Evolutionary conservation across 495 filamentous ascomycete genomes (phyloP), one percentile per base, ranked within the genome.

Genomic region (Neurospora sp.): DNA sequence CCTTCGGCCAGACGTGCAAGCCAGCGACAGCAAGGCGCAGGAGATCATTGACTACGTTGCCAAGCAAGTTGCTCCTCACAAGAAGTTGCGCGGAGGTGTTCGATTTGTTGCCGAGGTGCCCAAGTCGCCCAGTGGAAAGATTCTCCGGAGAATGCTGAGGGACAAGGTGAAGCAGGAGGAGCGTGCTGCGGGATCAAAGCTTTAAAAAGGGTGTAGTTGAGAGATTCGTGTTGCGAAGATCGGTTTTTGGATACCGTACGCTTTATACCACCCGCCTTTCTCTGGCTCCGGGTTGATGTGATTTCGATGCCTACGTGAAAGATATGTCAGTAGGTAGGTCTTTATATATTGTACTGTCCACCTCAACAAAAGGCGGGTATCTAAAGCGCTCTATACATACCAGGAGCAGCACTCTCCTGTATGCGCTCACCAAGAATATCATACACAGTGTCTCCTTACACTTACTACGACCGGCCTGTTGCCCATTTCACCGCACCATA

Each of bases 111-210:
- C 97, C 73, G 84, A 87, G 74, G 88, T 98, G 9, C 95, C 95
- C 38, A 97, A 96, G 87, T 95, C 90, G 73, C 87, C 87, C 1
- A 90, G 89, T 78, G 95, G 95, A 1, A 98, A 98, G 87, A 94
- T 98, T 70, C 80, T 98, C 76, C 90, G 94, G 74, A 85, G 93
- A 59, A 71, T 95, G 72, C 74, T 90, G 73, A 81, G 85, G 45
- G 85, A 83, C 8, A 71, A 79, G 70, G 80, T 76, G 44, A 81
- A 72, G 74, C 75, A 77, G 70, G 82, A 83, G 71, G 74, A 81
- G 69, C 78, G 81, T 38, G 70, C 70, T 18, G 72, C 71, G 8
- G 80, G 78, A 14, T 80, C 81, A 39, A 83, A 80, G 74, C 72
- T 83, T 37, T 82, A 68, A 72, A 27, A 59, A 4, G 40, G 12